Base-by-base conservation (phyloP, 495 filamentous ascomycete species). In the Neurospora sp. region DNA sequence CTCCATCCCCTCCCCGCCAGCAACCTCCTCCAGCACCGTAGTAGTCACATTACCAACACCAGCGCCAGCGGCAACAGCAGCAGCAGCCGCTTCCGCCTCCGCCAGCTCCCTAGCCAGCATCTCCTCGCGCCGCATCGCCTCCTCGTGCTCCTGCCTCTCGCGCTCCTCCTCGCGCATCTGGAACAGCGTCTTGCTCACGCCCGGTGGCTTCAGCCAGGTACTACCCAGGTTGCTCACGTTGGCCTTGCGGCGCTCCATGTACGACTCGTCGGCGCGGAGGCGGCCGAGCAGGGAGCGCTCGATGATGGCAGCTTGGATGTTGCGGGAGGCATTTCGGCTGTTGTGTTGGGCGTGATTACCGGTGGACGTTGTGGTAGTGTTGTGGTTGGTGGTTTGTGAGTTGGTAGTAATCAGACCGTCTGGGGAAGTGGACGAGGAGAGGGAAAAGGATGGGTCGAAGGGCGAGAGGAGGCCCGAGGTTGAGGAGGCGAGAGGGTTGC, bases 191-290 rank as follows among this genome's bases (percentile, higher is more conserved):
- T 94, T 95, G 28, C 85, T 73, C 45, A 93, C 86, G 10, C 93
- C 93, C 0, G 91, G 91, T 11, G 93, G 93, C 70, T 88, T 89
- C 75, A 96, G 89, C 93, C 93, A 96, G 37, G 87, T 88, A 76
- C 85, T 88, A 70, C 93, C 93, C 76, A 93, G 93, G 73, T 89
- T 90, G 24, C 89, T 86, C 45, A 94, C 91, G 76, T 92, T 91
- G 31, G 87, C 83, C 78, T 92, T 92, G 59, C 93, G 90, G 15
- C 87, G 84, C 73, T 88, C 88, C 11, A 93, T 81, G 72, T 88
- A 86, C 72, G 86, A 84, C 79, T 96, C 93, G 79, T 95, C 92
- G 70, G 87, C 79, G 6, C 85, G 85, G 21, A 94, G 85, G 21
- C 89, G 86, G 40, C 89, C 84, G 24, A 96, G 87, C 13, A 79